A percentile compares a stretch with the other conserved stretches of the same genome.
Conservation (phyloP, 306 rosid genomes). For the Myrica gale region DNA sequence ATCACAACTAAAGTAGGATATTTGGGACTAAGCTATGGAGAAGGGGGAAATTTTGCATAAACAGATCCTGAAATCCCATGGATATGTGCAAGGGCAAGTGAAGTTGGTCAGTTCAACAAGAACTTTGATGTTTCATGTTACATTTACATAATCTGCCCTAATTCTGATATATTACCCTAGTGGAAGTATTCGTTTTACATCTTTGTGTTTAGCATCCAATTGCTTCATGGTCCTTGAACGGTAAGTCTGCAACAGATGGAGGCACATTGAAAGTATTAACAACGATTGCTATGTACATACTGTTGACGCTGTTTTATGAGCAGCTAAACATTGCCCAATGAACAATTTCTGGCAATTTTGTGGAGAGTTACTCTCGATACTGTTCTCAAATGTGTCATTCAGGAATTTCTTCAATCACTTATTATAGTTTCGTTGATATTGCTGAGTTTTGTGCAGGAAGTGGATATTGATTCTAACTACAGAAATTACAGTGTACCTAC, state of each 20-base stretch:
- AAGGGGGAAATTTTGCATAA: neutral
- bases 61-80: neutral
- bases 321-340: neutral
- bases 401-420: neutral
- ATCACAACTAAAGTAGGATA: neutral
- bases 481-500: slow-evolving; percentile 55
- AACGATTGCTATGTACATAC: no score
- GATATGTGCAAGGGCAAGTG: neutral
- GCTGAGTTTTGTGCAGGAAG: slow-evolving; percentile 52
- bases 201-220: neutral
- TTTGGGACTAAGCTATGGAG: neutral
- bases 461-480: slow-evolving; percentile 66
- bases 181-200: neutral
- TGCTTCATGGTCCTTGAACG: neutral
- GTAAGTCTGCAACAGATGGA: neutral
- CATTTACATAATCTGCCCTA: neutral
- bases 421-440: slow-evolving; percentile 6
- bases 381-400: neutral
- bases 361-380: neutral
- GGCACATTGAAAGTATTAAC: neutral
- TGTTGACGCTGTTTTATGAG: neutral
- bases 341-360: neutral
- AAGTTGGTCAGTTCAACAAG: neutral
- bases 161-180: neutral
- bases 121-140: neutral